phyloP scores from a whole-genome alignment of 495 filamentous ascomycete genomes.

The Pseudomonodictys pantanalensis region DNA sequence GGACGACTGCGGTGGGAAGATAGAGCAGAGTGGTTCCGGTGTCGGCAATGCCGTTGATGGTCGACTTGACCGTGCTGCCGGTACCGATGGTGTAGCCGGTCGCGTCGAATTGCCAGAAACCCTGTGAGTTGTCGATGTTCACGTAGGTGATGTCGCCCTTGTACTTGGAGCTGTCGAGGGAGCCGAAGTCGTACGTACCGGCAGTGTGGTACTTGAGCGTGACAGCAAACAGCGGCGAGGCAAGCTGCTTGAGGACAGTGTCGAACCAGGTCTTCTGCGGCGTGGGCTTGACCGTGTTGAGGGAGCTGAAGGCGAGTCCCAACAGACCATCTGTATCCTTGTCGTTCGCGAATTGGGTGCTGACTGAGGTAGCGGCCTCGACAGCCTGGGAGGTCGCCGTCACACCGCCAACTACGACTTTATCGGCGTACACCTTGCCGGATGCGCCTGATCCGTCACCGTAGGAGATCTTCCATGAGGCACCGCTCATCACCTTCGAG shows the following conservation, averaged over 20 bases:
- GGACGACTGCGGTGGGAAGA: slow-evolving; percentile 55
- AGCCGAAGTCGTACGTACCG: slow-evolving; percentile 74
- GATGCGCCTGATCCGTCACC: slow-evolving; percentile 66
- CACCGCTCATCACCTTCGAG: slow-evolving; percentile 50
- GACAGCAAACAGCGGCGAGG: slow-evolving; percentile 64
- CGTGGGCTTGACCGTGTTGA: slow-evolving; percentile 67
- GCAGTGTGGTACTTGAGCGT: slow-evolving; percentile 61
- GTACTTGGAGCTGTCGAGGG: slow-evolving; percentile 62
- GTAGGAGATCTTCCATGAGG: slow-evolving; percentile 66
- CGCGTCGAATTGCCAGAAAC: slow-evolving; percentile 70
- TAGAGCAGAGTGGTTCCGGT: slow-evolving; percentile 72
- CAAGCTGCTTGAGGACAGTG: slow-evolving; percentile 59
- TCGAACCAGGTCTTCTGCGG: slow-evolving; percentile 69
- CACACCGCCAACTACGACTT: slow-evolving; percentile 63
- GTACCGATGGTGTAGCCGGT: slow-evolving; percentile 61
- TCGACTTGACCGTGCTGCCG: slow-evolving; percentile 37
- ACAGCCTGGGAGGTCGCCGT: slow-evolving; percentile 65
- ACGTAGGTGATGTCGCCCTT: slow-evolving; percentile 61
- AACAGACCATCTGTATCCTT: slow-evolving; percentile 65
- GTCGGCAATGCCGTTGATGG: slow-evolving; percentile 56
- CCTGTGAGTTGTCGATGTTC: slow-evolving; percentile 55
- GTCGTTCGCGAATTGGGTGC: slow-evolving; percentile 57
- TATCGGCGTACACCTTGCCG: slow-evolving; percentile 68
- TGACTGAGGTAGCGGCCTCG: slow-evolving; percentile 63
- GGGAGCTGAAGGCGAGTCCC: slow-evolving; percentile 65